Conservation (phyloP, 768 basidiomycete species). For the Baorangia bicolor region DNA sequence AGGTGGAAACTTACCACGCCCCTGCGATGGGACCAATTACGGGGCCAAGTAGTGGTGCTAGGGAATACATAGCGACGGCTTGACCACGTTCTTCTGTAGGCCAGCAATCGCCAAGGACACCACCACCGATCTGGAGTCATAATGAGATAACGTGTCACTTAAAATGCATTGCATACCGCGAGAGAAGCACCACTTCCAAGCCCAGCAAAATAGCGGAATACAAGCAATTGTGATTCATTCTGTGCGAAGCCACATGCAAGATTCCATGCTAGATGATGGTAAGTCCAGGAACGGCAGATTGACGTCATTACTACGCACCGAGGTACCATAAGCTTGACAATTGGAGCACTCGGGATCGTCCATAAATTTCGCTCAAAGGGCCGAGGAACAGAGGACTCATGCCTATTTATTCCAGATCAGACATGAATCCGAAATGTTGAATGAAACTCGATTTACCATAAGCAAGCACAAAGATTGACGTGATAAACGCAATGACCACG, state of each 20-base stretch:
- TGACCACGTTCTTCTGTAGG: conserved; percentile 58
- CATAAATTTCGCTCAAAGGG: conserved; percentile 71
- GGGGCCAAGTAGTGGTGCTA: conserved; percentile 68
- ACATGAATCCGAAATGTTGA: background rate
- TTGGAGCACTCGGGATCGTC: conserved; percentile 64
- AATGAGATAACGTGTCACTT: background rate
- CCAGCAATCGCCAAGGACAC: conserved; percentile 63
- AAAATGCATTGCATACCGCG: conserved; percentile 31
- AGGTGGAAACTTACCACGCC: conserved; percentile 43
- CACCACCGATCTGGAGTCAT: conserved; percentile 56
- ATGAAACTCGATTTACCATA: conserved; percentile 44
- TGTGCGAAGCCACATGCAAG: conserved; percentile 62
- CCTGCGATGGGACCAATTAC: conserved; percentile 63
- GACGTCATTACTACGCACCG: conserved; percentile 35
- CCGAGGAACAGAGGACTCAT: conserved; percentile 44
- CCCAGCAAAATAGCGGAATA: conserved; percentile 67
- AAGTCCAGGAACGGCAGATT: background rate
- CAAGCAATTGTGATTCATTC: conserved; percentile 56
- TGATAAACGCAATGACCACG: conserved; percentile 53
- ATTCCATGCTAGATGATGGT: conserved; percentile 51
- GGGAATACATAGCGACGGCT: conserved; percentile 61
- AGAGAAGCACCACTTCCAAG: conserved; percentile 73
- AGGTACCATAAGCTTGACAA: conserved; percentile 63
- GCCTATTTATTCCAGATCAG: conserved; percentile 1
- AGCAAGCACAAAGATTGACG: conserved; percentile 58